Base-by-base conservation (phyloP, 176 grass and related monocot genomes). In the maize (Zea mays) region DNA sequence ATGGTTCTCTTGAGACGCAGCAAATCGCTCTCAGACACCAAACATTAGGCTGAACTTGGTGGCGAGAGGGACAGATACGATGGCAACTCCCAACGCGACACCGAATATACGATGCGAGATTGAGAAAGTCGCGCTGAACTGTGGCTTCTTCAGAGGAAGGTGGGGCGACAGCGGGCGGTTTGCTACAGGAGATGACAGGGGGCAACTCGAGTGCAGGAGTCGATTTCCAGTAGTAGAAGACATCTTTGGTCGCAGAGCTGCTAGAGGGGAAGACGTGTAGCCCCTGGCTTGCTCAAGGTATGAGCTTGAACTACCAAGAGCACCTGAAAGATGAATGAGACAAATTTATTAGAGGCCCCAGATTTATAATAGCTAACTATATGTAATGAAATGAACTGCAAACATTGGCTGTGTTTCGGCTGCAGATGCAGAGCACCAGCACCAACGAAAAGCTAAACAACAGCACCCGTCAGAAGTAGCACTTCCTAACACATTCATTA, bases 71-170 rank as follows among this genome's bases (percentile, higher is more conserved):
- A 85, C 45, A 5, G 85, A 73, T 80, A 97, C 73, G 46, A 97
- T 93, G 72, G 71, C 78, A 72, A 85, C 79, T 40, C 83, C 52
- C 15, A 97, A 36, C 0, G 79, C 85, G 48, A 16, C 65, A 11
- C 93, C 90, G 15, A 97, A 89, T 52, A 93, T 93, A 67, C 90
- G 88, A 63, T 97, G 93, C 0, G 93, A 93, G 33, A 97, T 97
- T 7, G 93, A 97, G 75, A 88, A 90, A 0, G 85, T 87, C 56
- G 93, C 88, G 0, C 88, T 89, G 41, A 91, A 66, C 81, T 97
- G 90, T 9, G 93, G 93, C 81, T 93, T 97, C 85, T 97, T 97
- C 37, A 89, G 43, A 15, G 90, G 90, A 52, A 97, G 93, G 71
- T 93, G 93, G 16, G 90, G 93, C 50, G 93, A 93, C 52, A 93